Evolutionary conservation across 495 filamentous ascomycete species (phyloP).

Genomic region (Bryoglossum gracile): DNA sequence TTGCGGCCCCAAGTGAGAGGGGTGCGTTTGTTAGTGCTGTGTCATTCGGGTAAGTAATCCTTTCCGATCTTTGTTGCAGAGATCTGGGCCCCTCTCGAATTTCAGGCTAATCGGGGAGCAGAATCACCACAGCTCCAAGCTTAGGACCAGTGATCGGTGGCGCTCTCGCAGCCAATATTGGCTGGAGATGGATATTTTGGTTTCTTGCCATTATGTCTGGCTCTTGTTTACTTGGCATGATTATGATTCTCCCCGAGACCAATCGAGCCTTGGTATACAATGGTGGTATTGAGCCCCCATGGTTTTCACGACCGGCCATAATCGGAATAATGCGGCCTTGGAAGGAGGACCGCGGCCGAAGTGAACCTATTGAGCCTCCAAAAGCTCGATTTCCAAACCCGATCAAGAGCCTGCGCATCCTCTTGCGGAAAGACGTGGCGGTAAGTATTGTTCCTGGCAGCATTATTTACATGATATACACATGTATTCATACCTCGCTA

Average conservation of each 20-base stretch:
- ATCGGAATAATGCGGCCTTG: background rate
- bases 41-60: no score
- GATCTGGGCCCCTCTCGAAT: no score
- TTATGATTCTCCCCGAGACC: slow-evolving; percentile 47
- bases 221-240: slow-evolving; percentile 34
- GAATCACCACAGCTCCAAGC: slow-evolving; percentile 40
- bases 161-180: slow-evolving; percentile 40
- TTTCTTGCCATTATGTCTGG: slow-evolving; percentile 44
- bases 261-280: slow-evolving; percentile 46
- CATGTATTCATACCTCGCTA: slow-evolving; percentile 4
- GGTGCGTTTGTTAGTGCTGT: slow-evolving; percentile 49
- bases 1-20: slow-evolving; percentile 44
- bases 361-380: background rate
- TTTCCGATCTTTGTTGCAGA: no score
- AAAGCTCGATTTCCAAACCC: slow-evolving; percentile 25
- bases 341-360: background rate
- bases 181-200: slow-evolving; percentile 54
- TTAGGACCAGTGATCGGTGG: slow-evolving; percentile 50
- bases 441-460: background rate
- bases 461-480: slow-evolving; percentile 5
- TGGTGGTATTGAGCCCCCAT: no score
- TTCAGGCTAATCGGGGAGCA: no score
- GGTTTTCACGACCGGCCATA: no score
- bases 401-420: slow-evolving; percentile 5
- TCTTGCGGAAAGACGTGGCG: slow-evolving; percentile 1